phyloP scores from a whole-genome alignment of 31 red algal genomes.

The Porphyra umbilicalis region DNA sequence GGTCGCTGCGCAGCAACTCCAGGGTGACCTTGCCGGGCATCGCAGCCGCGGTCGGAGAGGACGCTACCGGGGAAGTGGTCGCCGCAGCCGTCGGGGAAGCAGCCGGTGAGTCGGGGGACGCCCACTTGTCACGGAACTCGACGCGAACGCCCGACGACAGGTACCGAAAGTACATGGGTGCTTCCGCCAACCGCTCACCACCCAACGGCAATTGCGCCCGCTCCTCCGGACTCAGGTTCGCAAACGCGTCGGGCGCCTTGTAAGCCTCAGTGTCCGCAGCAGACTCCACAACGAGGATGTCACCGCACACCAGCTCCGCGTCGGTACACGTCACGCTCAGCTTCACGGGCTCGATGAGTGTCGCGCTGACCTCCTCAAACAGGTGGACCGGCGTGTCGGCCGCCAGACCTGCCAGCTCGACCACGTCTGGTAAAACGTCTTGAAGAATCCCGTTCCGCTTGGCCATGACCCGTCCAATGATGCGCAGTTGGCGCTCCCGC shows the following conservation, averaged over 20 bases:
- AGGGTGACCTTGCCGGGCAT: slow-evolving; percentile 42
- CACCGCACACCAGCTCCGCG: background rate
- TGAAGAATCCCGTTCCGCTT: slow-evolving; percentile 30
- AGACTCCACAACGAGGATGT: slow-evolving; percentile 5
- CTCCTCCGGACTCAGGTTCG: slow-evolving; percentile 41
- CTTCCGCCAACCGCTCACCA: slow-evolving; percentile 40
- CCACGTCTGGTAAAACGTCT: slow-evolving; percentile 43
- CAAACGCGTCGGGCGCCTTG: slow-evolving; percentile 19
- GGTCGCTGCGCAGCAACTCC: slow-evolving; percentile 63
- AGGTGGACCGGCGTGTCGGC: slow-evolving; percentile 15
- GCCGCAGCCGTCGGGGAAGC: background rate
- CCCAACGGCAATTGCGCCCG: slow-evolving; percentile 47
- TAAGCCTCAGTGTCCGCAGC: slow-evolving; percentile 9
- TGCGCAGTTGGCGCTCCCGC: slow-evolving; percentile 36
- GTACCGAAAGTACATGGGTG: slow-evolving; percentile 50
- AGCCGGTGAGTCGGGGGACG: background rate
- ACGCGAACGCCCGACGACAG: slow-evolving; percentile 62
- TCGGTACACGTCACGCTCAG: slow-evolving; percentile 19
- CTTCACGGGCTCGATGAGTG: slow-evolving; percentile 8
- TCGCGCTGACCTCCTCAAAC: slow-evolving; percentile 35
- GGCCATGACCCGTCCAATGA: slow-evolving; percentile 52
- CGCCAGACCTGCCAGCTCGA: slow-evolving; percentile 8
- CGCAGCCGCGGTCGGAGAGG: background rate
- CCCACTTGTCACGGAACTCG: slow-evolving; percentile 61
- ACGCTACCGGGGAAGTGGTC: background rate